These are phyloP conservation scores for Tolypocladium sp. DNA, from an alignment of 2,329 filamentous ascomycete genomes.

Conservation along the genomic window DNA sequence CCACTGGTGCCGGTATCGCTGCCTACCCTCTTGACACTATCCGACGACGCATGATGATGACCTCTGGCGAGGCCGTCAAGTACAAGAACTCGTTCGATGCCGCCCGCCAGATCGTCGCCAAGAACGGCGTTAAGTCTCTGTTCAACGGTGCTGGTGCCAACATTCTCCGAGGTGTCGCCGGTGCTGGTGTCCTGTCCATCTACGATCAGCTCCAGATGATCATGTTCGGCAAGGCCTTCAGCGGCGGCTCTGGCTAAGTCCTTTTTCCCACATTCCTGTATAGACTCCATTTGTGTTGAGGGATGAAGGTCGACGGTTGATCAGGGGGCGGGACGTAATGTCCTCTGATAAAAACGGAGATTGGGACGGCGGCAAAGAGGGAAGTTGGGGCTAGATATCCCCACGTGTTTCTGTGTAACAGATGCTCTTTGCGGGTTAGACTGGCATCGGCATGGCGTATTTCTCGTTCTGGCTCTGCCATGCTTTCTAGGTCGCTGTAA, in stretches of 20 bases:
- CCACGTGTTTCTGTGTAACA: conserved; percentile 28
- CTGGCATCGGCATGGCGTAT: conserved; percentile 40
- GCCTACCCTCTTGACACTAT: conserved; percentile 99
- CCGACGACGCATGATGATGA: conserved; percentile 99
- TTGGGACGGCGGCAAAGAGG: conserved; percentile 38
- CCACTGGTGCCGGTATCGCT: conserved; percentile 99
- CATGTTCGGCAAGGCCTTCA: conserved; percentile 99
- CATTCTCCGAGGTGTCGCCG: conserved; percentile 99
- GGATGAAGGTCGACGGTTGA: conserved; percentile 20
- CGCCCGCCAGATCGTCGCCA: conserved; percentile 90
- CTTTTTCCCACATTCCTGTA: conserved; percentile 27
- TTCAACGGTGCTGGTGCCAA: conserved; percentile 99
- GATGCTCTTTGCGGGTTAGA: conserved; percentile 36
- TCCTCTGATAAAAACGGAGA: conserved; percentile 32
- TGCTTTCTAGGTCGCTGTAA: conserved; percentile 49
- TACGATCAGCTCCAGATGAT: conserved; percentile 99
- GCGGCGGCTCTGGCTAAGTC: conserved; percentile 48
- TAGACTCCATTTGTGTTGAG: conserved; percentile 27
- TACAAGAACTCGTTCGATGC: conserved; percentile 96
- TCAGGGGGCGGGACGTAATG: conserved; percentile 27
- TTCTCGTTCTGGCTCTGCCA: conserved; percentile 34
- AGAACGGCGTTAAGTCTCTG: conserved; percentile 96
- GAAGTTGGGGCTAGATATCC: conserved; percentile 30
- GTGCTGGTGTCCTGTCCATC: conserved; percentile 99
- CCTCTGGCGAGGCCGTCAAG: conserved; percentile 94